Evolutionary conservation across 75 land plant genomes (phyloP).

Genomic region (Sequoia sempervirens): DNA sequence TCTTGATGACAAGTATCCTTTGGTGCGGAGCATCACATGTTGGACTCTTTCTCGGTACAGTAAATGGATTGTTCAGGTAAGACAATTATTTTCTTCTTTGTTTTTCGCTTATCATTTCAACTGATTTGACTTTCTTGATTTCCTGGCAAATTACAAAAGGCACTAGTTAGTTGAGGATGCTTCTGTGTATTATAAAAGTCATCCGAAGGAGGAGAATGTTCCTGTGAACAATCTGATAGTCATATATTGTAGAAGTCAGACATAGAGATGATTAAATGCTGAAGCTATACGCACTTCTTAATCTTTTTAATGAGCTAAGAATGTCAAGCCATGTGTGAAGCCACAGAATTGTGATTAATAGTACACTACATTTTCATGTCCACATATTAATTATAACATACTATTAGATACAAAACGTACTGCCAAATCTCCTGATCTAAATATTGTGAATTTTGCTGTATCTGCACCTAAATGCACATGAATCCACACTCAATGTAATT

Average conservation of each 20-base stretch:
- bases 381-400: background rate
- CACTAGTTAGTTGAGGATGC: background rate
- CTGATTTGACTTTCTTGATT: background rate
- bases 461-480: too few relatives aligned
- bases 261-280: background rate
- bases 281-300: background rate
- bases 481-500: too few relatives aligned
- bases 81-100: background rate
- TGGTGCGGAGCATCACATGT: constrained; percentile 93
- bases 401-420: background rate
- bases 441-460: background rate
- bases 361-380: background rate
- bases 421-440: background rate
- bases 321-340: background rate
- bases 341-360: background rate
- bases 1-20: constrained; percentile 86
- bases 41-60: constrained; percentile 99
- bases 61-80: constrained; percentile 93
- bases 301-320: background rate
- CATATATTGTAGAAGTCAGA: background rate
- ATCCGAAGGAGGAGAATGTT: background rate
- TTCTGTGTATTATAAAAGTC: background rate
- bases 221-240: background rate
- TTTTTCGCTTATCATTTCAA: background rate
- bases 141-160: background rate